Evolutionary conservation across 139 green algal genomes (phyloP).

Genomic region (Mesotaenium endlicherianum): DNA sequence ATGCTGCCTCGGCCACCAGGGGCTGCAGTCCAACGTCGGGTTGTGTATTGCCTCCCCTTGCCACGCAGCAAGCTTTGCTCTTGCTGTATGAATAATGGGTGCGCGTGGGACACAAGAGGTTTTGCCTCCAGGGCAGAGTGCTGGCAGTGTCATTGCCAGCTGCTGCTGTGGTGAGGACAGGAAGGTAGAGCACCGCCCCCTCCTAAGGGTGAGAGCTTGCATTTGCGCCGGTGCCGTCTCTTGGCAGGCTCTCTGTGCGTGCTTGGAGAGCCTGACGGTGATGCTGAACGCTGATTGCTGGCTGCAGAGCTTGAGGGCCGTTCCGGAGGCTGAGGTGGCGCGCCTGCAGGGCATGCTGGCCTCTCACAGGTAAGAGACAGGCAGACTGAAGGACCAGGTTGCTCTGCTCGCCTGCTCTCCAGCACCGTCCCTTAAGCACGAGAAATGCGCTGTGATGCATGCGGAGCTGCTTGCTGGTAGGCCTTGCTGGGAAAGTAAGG

Average conservation of each 20-base stretch:
- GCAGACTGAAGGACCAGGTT: neutral
- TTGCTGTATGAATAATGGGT: too few relatives aligned
- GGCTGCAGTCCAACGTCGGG: too few relatives aligned
- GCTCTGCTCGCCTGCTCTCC: neutral
- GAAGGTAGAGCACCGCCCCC: neutral
- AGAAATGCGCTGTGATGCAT: neutral
- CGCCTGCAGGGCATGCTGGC: neutral
- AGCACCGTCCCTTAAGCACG: neutral
- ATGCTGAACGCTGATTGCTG: neutral
- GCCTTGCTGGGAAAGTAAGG: neutral
- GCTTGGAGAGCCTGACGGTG: neutral
- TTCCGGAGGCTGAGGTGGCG: neutral
- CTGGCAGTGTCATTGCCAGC: neutral
- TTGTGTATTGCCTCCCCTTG: too few relatives aligned
- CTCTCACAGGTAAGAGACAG: neutral
- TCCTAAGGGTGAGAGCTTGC: slow-evolving; percentile 3
- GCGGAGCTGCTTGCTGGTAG: neutral
- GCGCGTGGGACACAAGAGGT: too few relatives aligned
- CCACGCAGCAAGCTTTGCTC: too few relatives aligned
- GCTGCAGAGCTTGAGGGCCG: neutral
- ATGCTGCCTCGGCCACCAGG: too few relatives aligned
- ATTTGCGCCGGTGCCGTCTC: too few relatives aligned
- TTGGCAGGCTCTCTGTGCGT: too few relatives aligned
- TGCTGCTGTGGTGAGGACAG: neutral
- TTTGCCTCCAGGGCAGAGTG: neutral